These are phyloP conservation scores for Nissolia schottii DNA, from an alignment of 306 rosid genomes.

Conservation along the genomic window DNA sequence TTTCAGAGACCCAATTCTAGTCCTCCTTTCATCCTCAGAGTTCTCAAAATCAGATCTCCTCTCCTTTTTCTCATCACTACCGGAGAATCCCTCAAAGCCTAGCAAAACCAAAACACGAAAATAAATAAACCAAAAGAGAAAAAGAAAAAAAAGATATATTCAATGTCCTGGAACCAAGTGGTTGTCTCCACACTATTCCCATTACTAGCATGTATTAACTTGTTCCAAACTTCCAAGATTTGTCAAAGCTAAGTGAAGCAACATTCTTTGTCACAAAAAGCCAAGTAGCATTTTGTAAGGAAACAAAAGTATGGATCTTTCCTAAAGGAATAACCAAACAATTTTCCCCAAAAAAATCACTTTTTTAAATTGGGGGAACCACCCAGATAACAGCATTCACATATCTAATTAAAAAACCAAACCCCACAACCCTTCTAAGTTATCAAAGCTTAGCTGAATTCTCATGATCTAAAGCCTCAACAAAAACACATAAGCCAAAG, in stretches of 20 bases:
- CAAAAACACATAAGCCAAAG: not conserved
- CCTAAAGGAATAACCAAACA: not conserved
- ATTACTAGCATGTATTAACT: not conserved
- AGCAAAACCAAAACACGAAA: slow-evolving; percentile 2
- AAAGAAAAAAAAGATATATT: not conserved
- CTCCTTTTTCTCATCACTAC: slow-evolving; percentile 87
- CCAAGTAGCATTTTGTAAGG: not conserved
- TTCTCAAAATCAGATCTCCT: slow-evolving; percentile 91
- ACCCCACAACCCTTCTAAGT: not conserved
- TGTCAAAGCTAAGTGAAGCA: not conserved
- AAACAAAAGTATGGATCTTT: not conserved
- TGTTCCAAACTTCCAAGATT: no score
- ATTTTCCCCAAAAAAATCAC: not conserved
- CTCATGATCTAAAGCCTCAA: not conserved
- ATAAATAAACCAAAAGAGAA: not conserved
- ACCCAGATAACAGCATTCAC: not conserved
- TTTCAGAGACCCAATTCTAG: slow-evolving; percentile 84
- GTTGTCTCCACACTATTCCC: not conserved
- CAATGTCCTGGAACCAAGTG: not conserved
- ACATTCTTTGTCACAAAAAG: not conserved
- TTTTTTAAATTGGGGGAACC: not conserved
- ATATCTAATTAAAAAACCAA: not conserved
- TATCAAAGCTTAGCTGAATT: not conserved
- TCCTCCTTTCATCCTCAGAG: slow-evolving; percentile 90
- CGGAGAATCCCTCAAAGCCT: slow-evolving; percentile 97